These are phyloP conservation scores for Cutaneotrichosporon cavernicola DNA, from an alignment of 1,284 basidiomycete species.

Conservation along the genomic window DNA sequence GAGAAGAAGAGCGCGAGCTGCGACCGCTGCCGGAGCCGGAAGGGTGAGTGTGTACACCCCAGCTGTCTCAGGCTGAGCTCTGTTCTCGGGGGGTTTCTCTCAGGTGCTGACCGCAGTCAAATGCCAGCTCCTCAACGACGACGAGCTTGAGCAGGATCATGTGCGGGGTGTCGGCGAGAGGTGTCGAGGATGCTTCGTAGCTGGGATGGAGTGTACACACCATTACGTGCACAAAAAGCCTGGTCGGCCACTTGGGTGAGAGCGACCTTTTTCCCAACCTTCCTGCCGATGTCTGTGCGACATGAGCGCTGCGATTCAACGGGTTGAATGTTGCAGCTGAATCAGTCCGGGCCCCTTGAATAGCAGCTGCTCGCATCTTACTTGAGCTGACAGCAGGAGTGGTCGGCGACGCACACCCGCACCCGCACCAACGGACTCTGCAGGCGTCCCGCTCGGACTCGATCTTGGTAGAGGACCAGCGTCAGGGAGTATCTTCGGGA, in stretches of 20 bases:
- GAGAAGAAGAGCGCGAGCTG: constrained; percentile 10
- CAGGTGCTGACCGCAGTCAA: not conserved
- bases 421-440: not conserved
- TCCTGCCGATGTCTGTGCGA: not conserved
- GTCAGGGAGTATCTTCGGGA: constrained; percentile 20
- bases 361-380: not conserved
- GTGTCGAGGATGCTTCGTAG: not conserved
- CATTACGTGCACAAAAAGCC: constrained; percentile 27
- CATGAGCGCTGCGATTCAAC: too few relatives aligned
- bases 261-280: not conserved
- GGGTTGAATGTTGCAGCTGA: too few relatives aligned
- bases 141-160: not conserved
- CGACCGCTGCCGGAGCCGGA: constrained; percentile 8
- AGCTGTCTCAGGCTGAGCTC: not conserved
- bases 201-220: constrained; percentile 18
- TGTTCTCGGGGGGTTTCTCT: not conserved
- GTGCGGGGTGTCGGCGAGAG: not conserved
- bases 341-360: too few relatives aligned
- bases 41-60: not conserved
- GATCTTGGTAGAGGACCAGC: constrained; percentile 10
- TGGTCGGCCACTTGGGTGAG: constrained; percentile 22
- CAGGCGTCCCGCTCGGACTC: not conserved
- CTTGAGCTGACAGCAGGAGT: not conserved
- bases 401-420: not conserved
- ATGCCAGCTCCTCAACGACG: constrained; percentile 3